Conservation (phyloP, 169 alveolate species). For the Plasmodium vinckei region DNA sequence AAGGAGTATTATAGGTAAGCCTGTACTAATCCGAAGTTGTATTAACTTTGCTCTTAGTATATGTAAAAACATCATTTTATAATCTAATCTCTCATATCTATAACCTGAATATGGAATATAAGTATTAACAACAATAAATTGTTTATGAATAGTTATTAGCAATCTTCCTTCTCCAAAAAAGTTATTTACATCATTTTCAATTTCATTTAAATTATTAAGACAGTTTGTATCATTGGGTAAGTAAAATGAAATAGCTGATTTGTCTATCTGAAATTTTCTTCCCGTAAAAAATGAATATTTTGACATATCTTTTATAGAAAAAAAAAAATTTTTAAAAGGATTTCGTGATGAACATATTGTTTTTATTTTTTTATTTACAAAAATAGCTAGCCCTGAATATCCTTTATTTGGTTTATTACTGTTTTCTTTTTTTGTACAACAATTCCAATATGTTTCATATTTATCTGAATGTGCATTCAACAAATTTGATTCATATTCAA, state of each 20-base stretch:
- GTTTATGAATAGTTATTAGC: constrained; percentile 40
- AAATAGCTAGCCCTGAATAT: constrained; percentile 67
- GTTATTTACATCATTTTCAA: constrained; percentile 7
- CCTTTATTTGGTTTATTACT: constrained; percentile 32
- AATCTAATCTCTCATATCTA: constrained; percentile 54
- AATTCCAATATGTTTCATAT: constrained; percentile 66
- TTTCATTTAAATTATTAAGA: background rate
- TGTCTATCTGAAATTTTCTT: constrained; percentile 23
- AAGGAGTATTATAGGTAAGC: constrained; percentile 72
- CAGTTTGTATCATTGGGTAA: background rate
- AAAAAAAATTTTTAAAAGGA: constrained; percentile 45
- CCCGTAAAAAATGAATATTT: constrained; percentile 6
- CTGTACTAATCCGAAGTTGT: constrained; percentile 59
- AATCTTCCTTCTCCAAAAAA: constrained; percentile 74
- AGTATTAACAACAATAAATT: constrained; percentile 66
- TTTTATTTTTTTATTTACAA: constrained; percentile 29
- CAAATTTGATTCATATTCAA: constrained; percentile 50
- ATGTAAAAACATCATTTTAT: constrained; percentile 74
- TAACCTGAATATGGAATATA: constrained; percentile 78
- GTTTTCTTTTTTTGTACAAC: constrained; percentile 33
- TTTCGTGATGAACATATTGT: constrained; percentile 35
- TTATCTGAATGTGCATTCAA: constrained; percentile 63
- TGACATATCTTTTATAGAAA: constrained; percentile 12
- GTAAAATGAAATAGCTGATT: constrained; percentile 43
- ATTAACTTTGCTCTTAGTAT: constrained; percentile 71